Conservation (phyloP, 2,329 filamentous ascomycete species). For the Juglanconis juglandina region DNA sequence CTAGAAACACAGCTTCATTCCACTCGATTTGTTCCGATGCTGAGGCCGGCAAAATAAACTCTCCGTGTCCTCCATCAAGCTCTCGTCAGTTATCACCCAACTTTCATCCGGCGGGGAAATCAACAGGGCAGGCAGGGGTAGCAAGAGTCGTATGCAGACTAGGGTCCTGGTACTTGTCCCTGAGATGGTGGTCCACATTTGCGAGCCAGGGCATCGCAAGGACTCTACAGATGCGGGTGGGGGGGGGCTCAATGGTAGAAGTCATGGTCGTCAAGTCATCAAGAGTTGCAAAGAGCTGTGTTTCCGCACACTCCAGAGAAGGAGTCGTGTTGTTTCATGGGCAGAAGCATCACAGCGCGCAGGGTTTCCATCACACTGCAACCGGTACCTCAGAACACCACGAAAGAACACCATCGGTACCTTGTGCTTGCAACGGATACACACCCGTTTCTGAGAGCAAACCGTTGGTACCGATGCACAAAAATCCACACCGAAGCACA, state of each 20-base stretch:
- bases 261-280: not conserved
- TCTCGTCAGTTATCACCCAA: not conserved
- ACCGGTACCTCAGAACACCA: not conserved
- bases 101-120: not conserved
- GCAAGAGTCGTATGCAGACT: not conserved
- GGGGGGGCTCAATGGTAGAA: no score
- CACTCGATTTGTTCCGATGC: not conserved
- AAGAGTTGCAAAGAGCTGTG: not conserved
- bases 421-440: not conserved
- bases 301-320: no score
- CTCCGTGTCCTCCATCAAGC: not conserved
- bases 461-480: slow-evolving; percentile 5
- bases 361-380: not conserved
- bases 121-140: not conserved
- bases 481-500: slow-evolving; percentile 3
- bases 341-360: no score
- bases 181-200: not conserved
- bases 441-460: slow-evolving; percentile 1
- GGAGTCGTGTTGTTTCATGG: no score
- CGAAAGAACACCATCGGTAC: not conserved
- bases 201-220: not conserved
- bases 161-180: not conserved
- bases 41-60: not conserved
- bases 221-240: not conserved
- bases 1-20: not conserved